Base-by-base conservation (phyloP, 805 yeast genomes). In the Tetrapisispora arboricola region DNA sequence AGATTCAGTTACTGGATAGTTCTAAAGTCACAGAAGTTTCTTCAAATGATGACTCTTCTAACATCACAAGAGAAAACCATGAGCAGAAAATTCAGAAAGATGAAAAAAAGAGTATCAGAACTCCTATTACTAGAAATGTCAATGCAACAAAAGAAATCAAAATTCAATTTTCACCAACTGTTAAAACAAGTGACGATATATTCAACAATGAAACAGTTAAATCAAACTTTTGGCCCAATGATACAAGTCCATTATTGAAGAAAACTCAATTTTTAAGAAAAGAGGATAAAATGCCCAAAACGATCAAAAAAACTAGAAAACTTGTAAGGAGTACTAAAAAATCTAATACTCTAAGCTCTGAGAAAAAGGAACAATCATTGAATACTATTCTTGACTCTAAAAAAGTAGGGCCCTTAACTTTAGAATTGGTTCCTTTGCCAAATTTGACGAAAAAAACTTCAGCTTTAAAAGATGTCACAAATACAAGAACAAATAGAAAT, bases 401-500 rank as follows among this genome's bases (percentile, higher is more conserved):
- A 11, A 29, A 15, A 17, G 15, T 21, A 13, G 33, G 19, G 3
- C 33, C 36, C 18, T 18, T 20, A 25, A 32, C 25, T n/a, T 19
- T 28, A 28, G 30, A 24, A 16, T 8, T 10, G n/a, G 15, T 16
- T 18, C 41, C 41, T 10, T 10, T 17, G 11, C 25, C 20, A 4
- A 12, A 17, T 22, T n/a, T 15, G 2, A 32, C 18, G 7, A 27
- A 22, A 9, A 20, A 22, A 30, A 41, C 26, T 5, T n/a, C 30
- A 5, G 37, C 32, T 16, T 28, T 41, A 15, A 36, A 41, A 32
- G 49, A 44, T 32, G 40, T 44, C 4, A 46, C 48, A 32, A 46
- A 41, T 21, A 39, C 25, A 7, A 15, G 19, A 30, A 36, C 25
- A 22, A n/a, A 13, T 16, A 26, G 22, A 15, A 28, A 32, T 27